A percentile compares a stretch with the other conserved stretches of the same genome.
phyloP scores from a whole-genome alignment of 1,139 yeast species.

The Protomyces arabidopsidicola region DNA sequence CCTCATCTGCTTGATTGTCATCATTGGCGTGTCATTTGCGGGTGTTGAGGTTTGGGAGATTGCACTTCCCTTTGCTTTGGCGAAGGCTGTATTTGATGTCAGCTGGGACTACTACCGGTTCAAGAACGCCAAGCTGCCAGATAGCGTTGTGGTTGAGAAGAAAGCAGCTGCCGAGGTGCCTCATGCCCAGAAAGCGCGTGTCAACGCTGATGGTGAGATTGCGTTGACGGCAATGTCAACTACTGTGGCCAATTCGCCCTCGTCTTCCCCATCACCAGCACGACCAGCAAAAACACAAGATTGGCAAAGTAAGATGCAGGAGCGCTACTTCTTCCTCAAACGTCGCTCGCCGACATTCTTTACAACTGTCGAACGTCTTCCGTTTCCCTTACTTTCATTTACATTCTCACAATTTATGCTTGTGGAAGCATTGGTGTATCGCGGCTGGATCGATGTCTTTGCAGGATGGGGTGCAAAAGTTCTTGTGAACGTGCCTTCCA shows the following conservation, averaged over 20 bases:
- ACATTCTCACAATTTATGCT: constrained; percentile 27
- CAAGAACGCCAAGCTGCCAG: constrained; percentile 19
- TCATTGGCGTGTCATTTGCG: constrained; percentile 25
- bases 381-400: constrained; percentile 24
- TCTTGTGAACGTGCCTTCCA: constrained; percentile 2
- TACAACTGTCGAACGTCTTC: constrained; percentile 21
- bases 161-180: background rate
- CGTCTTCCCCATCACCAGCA: background rate
- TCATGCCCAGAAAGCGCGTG: background rate
- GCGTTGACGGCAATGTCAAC: background rate
- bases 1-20: constrained; percentile 10
- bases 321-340: background rate
- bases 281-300: background rate
- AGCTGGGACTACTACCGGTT: constrained; percentile 17
- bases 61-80: constrained; percentile 23
- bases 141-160: background rate
- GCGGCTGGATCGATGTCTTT: constrained; percentile 27
- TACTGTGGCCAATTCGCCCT: background rate
- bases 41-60: constrained; percentile 28
- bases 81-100: constrained; percentile 23
- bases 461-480: constrained; percentile 20
- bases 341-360: constrained; percentile 14
- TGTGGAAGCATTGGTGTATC: constrained; percentile 25
- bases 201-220: background rate
- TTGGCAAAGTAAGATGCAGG: background rate